These are phyloP conservation scores for Claviceps maximensis DNA, from an alignment of 2,329 filamentous ascomycete species.

Conservation along the genomic window DNA sequence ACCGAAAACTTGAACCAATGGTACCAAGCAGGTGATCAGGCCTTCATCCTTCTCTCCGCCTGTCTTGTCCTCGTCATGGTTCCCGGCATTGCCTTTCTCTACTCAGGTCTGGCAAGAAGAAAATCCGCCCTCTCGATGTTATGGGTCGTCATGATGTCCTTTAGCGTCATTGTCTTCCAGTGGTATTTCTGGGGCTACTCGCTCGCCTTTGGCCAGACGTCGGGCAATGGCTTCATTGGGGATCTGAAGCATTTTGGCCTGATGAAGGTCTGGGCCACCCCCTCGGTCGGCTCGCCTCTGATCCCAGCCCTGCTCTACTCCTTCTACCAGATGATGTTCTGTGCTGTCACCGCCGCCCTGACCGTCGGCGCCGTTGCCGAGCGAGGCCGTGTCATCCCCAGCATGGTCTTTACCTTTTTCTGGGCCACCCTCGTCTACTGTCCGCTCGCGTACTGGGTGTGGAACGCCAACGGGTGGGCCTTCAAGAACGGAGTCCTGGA, in stretches of 20 bases:
- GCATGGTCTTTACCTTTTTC: conserved; percentile 89
- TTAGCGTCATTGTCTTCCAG: conserved; percentile 85
- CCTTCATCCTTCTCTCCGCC: conserved; percentile 79
- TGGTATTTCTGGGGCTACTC: conserved; percentile 99
- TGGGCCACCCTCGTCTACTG: conserved; percentile 98
- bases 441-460: conserved; percentile 90
- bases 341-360: conserved; percentile 81
- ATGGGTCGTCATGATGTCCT: conserved; percentile 92
- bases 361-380: conserved; percentile 87
- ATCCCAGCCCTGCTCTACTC: conserved; percentile 84
- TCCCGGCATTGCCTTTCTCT: conserved; percentile 91
- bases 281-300: conserved; percentile 79
- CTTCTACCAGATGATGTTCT: conserved; percentile 99
- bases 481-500: conserved; percentile 86
- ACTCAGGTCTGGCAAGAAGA: conserved; percentile 91
- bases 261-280: conserved; percentile 65
- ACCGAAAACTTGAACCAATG: conserved; percentile 89
- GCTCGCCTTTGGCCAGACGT: conserved; percentile 72
- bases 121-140: conserved; percentile 96
- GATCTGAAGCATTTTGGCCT: conserved; percentile 82
- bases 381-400: conserved; percentile 80
- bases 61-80: conserved; percentile 97
- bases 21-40: conserved; percentile 83
- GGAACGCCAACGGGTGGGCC: conserved; percentile 90
- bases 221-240: conserved; percentile 83